Conservation (phyloP, 805 yeast species). For the Barnettozyma vustinii region DNA sequence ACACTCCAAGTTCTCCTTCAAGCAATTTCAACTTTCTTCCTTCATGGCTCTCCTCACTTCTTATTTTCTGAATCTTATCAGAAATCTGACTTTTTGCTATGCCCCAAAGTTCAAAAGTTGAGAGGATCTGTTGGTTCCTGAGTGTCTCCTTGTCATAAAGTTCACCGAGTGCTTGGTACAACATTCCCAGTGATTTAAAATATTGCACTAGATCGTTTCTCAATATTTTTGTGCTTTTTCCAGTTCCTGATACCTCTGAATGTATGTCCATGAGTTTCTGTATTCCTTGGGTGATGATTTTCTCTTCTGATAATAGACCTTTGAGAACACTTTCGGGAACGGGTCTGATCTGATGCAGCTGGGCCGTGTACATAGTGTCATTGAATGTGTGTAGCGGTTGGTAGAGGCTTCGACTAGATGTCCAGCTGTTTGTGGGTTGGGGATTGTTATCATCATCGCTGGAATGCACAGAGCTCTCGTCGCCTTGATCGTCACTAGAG, state of each 20-base stretch:
- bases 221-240: constrained; percentile 27
- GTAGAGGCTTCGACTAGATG: neutral
- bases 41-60: constrained; percentile 32
- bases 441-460: neutral
- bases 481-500: constrained; percentile 3
- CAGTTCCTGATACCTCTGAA: constrained; percentile 25
- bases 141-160: constrained; percentile 32
- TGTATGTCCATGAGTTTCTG: constrained; percentile 22
- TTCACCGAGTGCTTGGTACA: constrained; percentile 37
- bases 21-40: constrained; percentile 36
- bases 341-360: neutral
- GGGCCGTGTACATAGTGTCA: neutral
- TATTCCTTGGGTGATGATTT: constrained; percentile 11
- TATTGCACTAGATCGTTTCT: constrained; percentile 28
- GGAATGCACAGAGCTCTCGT: neutral
- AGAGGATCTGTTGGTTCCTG: constrained; percentile 23
- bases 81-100: constrained; percentile 28
- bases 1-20: constrained; percentile 24
- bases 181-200: constrained; percentile 32
- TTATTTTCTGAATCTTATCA: constrained; percentile 32
- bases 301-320: constrained; percentile 19
- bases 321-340: constrained; percentile 12
- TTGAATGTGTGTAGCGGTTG: neutral
- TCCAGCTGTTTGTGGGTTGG: neutral
- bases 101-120: constrained; percentile 36